Base-by-base conservation (phyloP, 208 protist species). In the Trypanosoma congolense region DNA sequence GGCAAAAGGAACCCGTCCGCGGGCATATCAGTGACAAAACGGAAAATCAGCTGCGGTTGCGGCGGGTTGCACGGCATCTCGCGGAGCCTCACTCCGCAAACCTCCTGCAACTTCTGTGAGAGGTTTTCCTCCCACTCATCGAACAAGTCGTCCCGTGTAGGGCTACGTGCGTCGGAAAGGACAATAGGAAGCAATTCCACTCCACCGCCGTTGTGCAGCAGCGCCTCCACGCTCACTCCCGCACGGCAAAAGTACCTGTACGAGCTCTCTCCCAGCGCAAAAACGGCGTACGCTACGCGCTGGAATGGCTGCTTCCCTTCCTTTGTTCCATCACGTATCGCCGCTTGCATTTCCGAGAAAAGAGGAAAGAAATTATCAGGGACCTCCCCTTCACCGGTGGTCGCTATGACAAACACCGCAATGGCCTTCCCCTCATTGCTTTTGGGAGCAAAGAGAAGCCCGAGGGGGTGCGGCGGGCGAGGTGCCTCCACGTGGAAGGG, bases 191-290 rank as follows among this genome's bases (percentile, higher is more conserved):
- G 58, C 30, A 92, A 33, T 42, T 75, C 74, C 3, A 40, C 59
- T 28, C 56, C 84, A 10, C 84, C 84, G 38, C 81, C 80, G 30
- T 66, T 68, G n/a, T 77, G 64, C 29, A 89, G 44, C 30, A 83
- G 45, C 50, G 44, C 56, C 58, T 85, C 75, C 5, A 79, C 62
- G 43, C 69, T 54, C 14, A 70, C 59, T 9, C 77, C 80, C 28
- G 28, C 70, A 21, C 76, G 69, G 57, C 95, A 92, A 65, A 91
- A 98, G 68, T 97, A 89, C 65, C 97, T 96, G 75, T 98, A 98
- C n/a, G 96, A 96, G 25, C 67, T 94, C 57, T 98, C 95, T 18
- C 96, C 96, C 6, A 98, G 67, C 0, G 78, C 91, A 62, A 98
- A 97, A 0, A 97, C 81, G n/a, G 82, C 73, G 65, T 82, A 96